Evolutionary conservation across 2,329 filamentous ascomycete genomes (phyloP), one percentile per base, ranked within the genome.

Genomic region (Cytospora piceae): DNA sequence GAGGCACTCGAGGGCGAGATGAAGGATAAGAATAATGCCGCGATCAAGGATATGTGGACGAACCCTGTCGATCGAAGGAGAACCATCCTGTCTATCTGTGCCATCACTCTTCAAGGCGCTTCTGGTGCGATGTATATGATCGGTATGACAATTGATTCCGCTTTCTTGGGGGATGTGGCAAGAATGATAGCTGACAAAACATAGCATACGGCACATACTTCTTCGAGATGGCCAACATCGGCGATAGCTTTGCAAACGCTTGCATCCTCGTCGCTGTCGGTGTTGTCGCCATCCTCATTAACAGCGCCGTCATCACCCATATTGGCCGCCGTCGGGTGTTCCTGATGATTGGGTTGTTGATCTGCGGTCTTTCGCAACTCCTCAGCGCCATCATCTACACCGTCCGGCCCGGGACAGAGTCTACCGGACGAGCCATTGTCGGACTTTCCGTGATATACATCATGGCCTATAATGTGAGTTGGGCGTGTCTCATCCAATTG

Each of bases 171-270:
- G 2, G 7, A 12, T 4, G n/a, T 9, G 3, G 1, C 2, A 1
- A 53, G 27, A 2, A 2, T 20, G 3, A 34, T 51, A 20, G 27
- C 62, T 68, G 37, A 67, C 39, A 12, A 3, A 9, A 14, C 70
- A 72, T 34, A 84, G 83, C 81, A 1, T 85, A 83, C 69, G 79
- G 80, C 29, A 86, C 84, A 1, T 87, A 87, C 73, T 87, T 87
- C 77, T 85, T 87, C 72, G 79, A 83, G 70, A 86, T 87, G 81
- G 83, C 85, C 42, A 78, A 81, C 55, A 82, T 87, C 5, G 78
- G 81, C 39, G 78, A 83, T 58, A 79, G 84, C 11, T 87, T 87
- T 71, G 81, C 82, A 70, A 87, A 86, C 74, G 77, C 81, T 17
- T 85, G 85, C 71, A 84, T 87, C 55, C 77, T 87, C 17, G 81